Evolutionary conservation across 1,284 basidiomycete genomes (phyloP).

Genomic region (Trametes pubescens): DNA sequence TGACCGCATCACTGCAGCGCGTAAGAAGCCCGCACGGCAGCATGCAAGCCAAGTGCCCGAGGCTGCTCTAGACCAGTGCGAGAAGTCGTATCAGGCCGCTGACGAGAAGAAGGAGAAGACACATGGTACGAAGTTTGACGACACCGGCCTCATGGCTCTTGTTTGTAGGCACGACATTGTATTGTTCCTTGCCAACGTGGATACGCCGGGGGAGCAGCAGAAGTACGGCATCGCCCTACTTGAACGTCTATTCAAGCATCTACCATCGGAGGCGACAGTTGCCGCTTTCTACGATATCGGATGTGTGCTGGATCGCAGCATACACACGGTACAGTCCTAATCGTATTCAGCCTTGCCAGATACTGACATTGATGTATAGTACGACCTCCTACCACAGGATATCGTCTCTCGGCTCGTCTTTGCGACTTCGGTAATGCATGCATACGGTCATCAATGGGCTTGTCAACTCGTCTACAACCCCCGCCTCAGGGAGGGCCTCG

Average conservation of each 20-base stretch:
- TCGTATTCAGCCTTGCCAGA: too few relatives aligned
- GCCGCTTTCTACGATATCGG: slow-evolving; percentile 48
- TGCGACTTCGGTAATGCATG: slow-evolving; percentile 50
- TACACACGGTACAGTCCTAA: slow-evolving; percentile 32
- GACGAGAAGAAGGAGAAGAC: slow-evolving; percentile 44
- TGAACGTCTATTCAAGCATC: slow-evolving; percentile 38
- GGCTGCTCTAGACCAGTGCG: slow-evolving; percentile 45
- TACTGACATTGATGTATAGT: slow-evolving; percentile 32
- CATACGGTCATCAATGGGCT: slow-evolving; percentile 50
- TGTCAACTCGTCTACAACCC: slow-evolving; percentile 52
- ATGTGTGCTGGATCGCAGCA: slow-evolving; percentile 47
- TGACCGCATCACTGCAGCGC: slow-evolving; percentile 29
- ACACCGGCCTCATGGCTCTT: slow-evolving; percentile 44
- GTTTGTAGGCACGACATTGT: slow-evolving; percentile 50
- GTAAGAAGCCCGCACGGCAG: slow-evolving; percentile 31
- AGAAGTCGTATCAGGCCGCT: slow-evolving; percentile 44
- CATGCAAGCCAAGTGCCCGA: slow-evolving; percentile 36
- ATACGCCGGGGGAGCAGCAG: slow-evolving; percentile 52
- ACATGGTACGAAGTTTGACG: slow-evolving; percentile 38
- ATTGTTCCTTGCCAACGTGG: slow-evolving; percentile 49
- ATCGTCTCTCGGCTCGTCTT: slow-evolving; percentile 40
- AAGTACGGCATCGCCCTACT: slow-evolving; percentile 48
- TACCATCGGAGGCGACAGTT: slow-evolving; percentile 44
- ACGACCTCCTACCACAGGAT: slow-evolving; percentile 39
- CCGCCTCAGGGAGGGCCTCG: slow-evolving; percentile 40